phyloP scores from a whole-genome alignment of 1,284 basidiomycete genomes.

The Ustilago cynodontis region DNA sequence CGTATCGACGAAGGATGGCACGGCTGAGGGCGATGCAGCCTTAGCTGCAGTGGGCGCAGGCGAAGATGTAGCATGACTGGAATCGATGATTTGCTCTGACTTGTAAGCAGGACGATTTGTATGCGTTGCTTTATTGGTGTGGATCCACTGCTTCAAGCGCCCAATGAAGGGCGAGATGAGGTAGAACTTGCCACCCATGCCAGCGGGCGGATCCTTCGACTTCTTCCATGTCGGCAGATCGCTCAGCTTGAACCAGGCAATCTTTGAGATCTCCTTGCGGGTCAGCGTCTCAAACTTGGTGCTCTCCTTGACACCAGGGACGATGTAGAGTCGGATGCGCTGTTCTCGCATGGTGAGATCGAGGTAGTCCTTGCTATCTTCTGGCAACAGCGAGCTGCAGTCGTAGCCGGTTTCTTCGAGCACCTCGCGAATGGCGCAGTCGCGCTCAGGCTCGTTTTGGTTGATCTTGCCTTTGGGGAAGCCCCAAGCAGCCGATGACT shows the following conservation, averaged over 20 bases:
- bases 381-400: conserved; percentile 54
- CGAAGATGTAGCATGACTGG: conserved; percentile 13
- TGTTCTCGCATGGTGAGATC: conserved; percentile 87
- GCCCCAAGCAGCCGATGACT: conserved; percentile 94
- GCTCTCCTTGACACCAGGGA: conserved; percentile 88
- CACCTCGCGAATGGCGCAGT: conserved; percentile 75
- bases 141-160: conserved; percentile 67
- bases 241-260: conserved; percentile 91
- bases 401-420: conserved; percentile 69
- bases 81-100: conserved; percentile 22
- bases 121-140: conserved; percentile 60
- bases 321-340: conserved; percentile 92
- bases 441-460: conserved; percentile 76
- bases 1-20: conserved; percentile 41
- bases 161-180: conserved; percentile 92
- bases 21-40: conserved; percentile 10
- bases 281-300: conserved; percentile 93
- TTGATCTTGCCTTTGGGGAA: conserved; percentile 99
- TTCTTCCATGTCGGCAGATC: conserved; percentile 95
- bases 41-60: conserved; percentile 20
- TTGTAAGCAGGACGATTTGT: conserved; percentile 30
- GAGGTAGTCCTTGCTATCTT: conserved; percentile 75
- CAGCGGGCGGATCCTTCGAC: conserved; percentile 75
- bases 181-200: conserved; percentile 82
- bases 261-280: conserved; percentile 98